Conservation (phyloP, 176 grass and related monocot species). For the Aegilops longissima region DNA sequence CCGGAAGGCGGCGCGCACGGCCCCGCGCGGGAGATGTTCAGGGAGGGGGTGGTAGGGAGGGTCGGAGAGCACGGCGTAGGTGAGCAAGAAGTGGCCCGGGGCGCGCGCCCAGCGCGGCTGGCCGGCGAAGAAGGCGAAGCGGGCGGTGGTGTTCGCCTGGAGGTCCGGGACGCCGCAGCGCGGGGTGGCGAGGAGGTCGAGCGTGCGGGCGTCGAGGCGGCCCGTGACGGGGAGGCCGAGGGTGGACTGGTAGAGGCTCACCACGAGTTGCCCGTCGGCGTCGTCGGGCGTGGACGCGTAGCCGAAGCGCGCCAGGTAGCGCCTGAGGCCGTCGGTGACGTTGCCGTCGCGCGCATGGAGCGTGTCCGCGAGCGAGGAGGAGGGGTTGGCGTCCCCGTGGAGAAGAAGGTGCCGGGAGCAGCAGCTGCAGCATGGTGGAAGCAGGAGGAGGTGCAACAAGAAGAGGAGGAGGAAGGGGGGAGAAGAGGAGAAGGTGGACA, state of each 20-base stretch:
- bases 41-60: not conserved
- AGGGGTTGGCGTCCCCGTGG: not conserved
- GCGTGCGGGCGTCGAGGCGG: not conserved
- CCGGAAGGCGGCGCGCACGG: not conserved
- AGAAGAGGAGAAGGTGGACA: not conserved
- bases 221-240: not conserved
- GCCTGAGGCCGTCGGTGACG: conserved; percentile 3
- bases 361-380: not conserved
- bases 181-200: conserved; percentile 15
- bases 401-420: not conserved
- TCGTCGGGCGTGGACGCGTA: not conserved
- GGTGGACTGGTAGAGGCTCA: conserved; percentile 3
- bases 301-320: conserved; percentile 26
- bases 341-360: not conserved
- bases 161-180: conserved; percentile 13
- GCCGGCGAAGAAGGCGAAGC: conserved; percentile 16
- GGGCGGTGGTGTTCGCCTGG: not conserved
- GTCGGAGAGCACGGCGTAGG: not conserved
- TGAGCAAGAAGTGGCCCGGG: conserved; percentile 1
- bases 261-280: not conserved
- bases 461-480: not conserved
- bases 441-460: not conserved
- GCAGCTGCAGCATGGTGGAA: not conserved
- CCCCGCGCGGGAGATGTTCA: not conserved
- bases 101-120: conserved; percentile 9